Conservation (phyloP, 2,329 filamentous ascomycete genomes). For the Claviceps paspali region DNA sequence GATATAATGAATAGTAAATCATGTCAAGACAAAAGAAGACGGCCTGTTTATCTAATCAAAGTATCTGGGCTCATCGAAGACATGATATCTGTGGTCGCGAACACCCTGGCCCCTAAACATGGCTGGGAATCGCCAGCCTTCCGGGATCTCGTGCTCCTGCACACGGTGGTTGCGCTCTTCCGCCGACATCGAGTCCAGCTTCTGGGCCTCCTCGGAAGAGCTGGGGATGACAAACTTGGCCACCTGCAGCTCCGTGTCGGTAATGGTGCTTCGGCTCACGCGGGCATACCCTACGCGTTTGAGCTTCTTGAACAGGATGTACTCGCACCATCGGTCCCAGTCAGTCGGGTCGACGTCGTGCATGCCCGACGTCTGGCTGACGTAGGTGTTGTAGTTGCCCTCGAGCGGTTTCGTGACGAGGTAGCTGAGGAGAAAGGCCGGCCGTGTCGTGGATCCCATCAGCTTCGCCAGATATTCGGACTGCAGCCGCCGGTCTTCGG, state of each 20-base stretch:
- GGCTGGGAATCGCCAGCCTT: slow-evolving; percentile 67
- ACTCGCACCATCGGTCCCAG: slow-evolving; percentile 98
- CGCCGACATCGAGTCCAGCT: slow-evolving; percentile 23
- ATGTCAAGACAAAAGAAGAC: too few species aligned
- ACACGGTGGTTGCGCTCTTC: slow-evolving; percentile 45
- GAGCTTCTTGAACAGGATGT: slow-evolving; percentile 87
- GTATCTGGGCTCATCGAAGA: slow-evolving; percentile 84
- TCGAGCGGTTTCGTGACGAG: slow-evolving; percentile 79
- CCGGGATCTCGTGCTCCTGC: slow-evolving; percentile 57
- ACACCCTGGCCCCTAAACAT: slow-evolving; percentile 78
- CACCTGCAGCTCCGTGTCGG: slow-evolving; percentile 92
- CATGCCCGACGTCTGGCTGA: slow-evolving; percentile 78
- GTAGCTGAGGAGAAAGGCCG: slow-evolving; percentile 76
- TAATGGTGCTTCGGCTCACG: slow-evolving; percentile 79
- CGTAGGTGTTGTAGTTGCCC: slow-evolving; percentile 95
- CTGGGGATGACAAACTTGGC: slow-evolving; percentile 80
- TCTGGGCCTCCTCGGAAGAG: slow-evolving; percentile 39
- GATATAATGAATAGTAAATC: too few species aligned
- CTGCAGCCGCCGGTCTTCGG: slow-evolving; percentile 78
- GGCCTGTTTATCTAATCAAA: slow-evolving; percentile 21
- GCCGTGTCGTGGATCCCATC: slow-evolving; percentile 71
- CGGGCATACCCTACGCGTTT: slow-evolving; percentile 78
- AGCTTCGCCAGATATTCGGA: slow-evolving; percentile 70
- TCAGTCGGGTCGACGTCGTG: slow-evolving; percentile 83
- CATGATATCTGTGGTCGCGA: slow-evolving; percentile 81